Evolutionary conservation across 352 stramenopile species (phyloP).

Genomic region (Pythium oligandrum): DNA sequence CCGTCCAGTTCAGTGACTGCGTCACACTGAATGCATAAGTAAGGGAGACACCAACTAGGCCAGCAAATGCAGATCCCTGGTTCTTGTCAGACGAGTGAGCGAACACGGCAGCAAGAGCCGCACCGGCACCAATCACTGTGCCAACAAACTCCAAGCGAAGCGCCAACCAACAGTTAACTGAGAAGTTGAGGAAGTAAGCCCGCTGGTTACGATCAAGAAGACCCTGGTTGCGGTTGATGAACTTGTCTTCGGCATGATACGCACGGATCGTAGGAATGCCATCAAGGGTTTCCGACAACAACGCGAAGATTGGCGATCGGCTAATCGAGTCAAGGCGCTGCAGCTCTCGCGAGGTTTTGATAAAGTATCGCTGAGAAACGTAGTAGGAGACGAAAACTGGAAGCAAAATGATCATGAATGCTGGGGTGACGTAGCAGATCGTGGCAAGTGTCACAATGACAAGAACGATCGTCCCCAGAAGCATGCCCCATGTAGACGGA

Average conservation of each 20-base stretch:
- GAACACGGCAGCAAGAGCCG: slow-evolving; percentile 38
- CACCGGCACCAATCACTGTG: slow-evolving; percentile 43
- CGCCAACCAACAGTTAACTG: slow-evolving; percentile 60
- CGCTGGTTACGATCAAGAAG: slow-evolving; percentile 54
- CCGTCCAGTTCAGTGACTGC: slow-evolving; percentile 59
- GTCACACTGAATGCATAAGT: slow-evolving; percentile 62
- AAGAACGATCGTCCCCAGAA: not conserved
- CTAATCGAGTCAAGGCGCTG: slow-evolving; percentile 93
- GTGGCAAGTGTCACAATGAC: slow-evolving; percentile 22
- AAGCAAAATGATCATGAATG: slow-evolving; percentile 58
- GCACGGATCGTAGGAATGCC: slow-evolving; percentile 92
- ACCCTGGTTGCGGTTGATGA: slow-evolving; percentile 40
- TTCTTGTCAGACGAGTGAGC: slow-evolving; percentile 27
- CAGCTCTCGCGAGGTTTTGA: slow-evolving; percentile 84
- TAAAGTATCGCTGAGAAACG: slow-evolving; percentile 86
- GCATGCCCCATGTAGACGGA: slow-evolving; percentile 27
- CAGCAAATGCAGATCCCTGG: slow-evolving; percentile 33
- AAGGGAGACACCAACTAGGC: slow-evolving; percentile 54
- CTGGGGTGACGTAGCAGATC: slow-evolving; percentile 55
- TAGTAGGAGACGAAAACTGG: slow-evolving; percentile 59
- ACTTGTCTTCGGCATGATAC: slow-evolving; percentile 39
- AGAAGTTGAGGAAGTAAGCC: slow-evolving; percentile 58
- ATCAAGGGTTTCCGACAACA: slow-evolving; percentile 92
- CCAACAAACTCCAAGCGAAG: slow-evolving; percentile 59
- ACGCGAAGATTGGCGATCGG: slow-evolving; percentile 88